These are phyloP conservation scores for Andrographis paniculata DNA, from an alignment of 305 asterid species.

Conservation along the genomic window DNA sequence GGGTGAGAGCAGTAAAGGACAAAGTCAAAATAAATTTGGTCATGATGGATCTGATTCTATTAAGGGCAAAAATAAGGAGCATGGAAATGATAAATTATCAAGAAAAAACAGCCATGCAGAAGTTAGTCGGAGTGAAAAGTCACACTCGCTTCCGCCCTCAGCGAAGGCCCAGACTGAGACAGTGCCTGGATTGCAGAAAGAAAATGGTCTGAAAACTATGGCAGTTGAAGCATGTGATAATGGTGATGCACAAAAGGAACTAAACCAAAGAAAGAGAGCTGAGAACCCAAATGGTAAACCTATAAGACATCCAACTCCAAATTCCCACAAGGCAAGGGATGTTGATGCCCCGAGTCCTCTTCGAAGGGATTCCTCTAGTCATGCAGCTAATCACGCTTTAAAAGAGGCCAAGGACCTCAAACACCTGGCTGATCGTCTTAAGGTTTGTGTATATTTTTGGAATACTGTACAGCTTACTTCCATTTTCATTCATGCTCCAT, in stretches of 20 bases:
- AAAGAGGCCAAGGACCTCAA: slow-evolving; percentile 95
- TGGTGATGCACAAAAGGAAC: slow-evolving; percentile 31
- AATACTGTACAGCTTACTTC: slow-evolving; percentile 1
- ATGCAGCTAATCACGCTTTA: slow-evolving; percentile 69
- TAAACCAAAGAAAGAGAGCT: slow-evolving; percentile 29
- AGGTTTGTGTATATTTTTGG: slow-evolving; percentile 32
- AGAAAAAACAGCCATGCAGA: slow-evolving; percentile 43
- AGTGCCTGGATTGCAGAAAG: slow-evolving; percentile 47
- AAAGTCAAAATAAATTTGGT: slow-evolving; percentile 33
- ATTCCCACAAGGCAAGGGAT: slow-evolving; percentile 49
- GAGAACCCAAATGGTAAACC: slow-evolving; percentile 33
- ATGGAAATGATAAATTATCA: slow-evolving; percentile 43
- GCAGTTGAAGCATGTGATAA: slow-evolving; percentile 29
- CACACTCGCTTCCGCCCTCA: slow-evolving; percentile 65
- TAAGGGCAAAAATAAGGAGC: slow-evolving; percentile 41
- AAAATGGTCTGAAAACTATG: slow-evolving; percentile 32
- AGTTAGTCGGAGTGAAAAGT: slow-evolving; percentile 42
- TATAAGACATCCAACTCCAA: slow-evolving; percentile 42
- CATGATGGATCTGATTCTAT: slow-evolving; percentile 33
- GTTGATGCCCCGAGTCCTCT: slow-evolving; percentile 69
- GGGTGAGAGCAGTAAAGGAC: slow-evolving; percentile 39
- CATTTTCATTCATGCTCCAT: slow-evolving; percentile 1
- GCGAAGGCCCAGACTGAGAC: slow-evolving; percentile 52
- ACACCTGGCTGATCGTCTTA: slow-evolving; percentile 90
- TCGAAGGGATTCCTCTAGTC: slow-evolving; percentile 78